phyloP scores from a whole-genome alignment of 257 asterid species.

The Thymus quinquecostatus region DNA sequence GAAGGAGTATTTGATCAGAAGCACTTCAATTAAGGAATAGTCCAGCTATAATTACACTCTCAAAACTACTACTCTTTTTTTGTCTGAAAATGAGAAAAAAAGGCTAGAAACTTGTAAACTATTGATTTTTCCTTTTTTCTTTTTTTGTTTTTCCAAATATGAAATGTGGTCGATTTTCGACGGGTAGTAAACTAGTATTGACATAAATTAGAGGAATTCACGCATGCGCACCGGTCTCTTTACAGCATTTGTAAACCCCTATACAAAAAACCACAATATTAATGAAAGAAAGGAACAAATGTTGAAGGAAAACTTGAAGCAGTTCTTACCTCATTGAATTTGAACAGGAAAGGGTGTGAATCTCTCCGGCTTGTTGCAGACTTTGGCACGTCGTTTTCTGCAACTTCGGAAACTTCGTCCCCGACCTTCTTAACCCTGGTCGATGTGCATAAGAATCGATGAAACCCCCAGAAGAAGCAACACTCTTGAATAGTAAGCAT shows the following conservation, averaged over 20 bases:
- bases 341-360: slow-evolving; percentile 74
- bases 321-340: slow-evolving; percentile 76
- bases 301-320: background rate
- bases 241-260: slow-evolving; percentile 99
- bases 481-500: background rate
- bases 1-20: no score
- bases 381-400: slow-evolving; percentile 37
- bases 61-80: no score
- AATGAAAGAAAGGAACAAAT: background rate
- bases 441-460: slow-evolving; percentile 1
- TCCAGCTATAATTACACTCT: no score
- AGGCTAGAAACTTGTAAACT: background rate
- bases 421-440: slow-evolving; percentile 69
- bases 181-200: no score
- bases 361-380: slow-evolving; percentile 58
- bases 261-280: slow-evolving; percentile 27
- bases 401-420: slow-evolving; percentile 44
- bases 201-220: slow-evolving; percentile 61
- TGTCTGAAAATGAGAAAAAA: no score
- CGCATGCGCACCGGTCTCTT: slow-evolving; percentile 86
- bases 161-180: no score
- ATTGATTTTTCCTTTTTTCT: background rate
- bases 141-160: background rate
- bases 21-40: no score
- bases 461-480: background rate